Conservation (phyloP, 1,284 basidiomycete species). For the Ceratorhiza oryzae-sativae region DNA sequence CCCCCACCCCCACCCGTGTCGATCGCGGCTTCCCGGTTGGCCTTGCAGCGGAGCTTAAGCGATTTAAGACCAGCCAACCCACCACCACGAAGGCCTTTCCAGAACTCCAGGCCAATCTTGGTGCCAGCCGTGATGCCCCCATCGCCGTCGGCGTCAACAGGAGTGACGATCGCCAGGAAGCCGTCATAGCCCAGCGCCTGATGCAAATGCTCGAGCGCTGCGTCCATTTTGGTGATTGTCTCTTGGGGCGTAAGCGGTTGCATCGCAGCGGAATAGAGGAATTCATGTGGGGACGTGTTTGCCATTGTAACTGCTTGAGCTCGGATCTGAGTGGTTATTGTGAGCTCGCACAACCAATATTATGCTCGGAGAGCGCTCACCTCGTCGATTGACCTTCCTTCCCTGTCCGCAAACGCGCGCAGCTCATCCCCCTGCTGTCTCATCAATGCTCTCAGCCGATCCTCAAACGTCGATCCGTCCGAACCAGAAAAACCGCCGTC, state of each 20-base stretch:
- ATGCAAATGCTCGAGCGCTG: constrained; percentile 32
- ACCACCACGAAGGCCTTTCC: constrained; percentile 38
- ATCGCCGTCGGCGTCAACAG: constrained; percentile 36
- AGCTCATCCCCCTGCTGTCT: constrained; percentile 36
- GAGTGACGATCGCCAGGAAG: constrained; percentile 37
- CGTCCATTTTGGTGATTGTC: constrained; percentile 34
- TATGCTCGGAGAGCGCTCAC: neutral
- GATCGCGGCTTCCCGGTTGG: constrained; percentile 11
- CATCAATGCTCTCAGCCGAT: constrained; percentile 16
- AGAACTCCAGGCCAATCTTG: constrained; percentile 39
- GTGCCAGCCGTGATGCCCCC: constrained; percentile 39
- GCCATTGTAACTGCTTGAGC: constrained; percentile 25
- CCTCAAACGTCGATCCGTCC: constrained; percentile 24
- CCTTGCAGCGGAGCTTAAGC: constrained; percentile 37
- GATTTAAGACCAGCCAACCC: constrained; percentile 37
- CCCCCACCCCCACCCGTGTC: neutral
- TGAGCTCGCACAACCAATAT: neutral
- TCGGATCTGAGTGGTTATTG: constrained; percentile 25
- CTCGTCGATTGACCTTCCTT: constrained; percentile 33
- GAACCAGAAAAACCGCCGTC: constrained; percentile 10
- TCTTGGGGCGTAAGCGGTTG: constrained; percentile 19
- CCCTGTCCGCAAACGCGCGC: constrained; percentile 34
- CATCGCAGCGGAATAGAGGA: constrained; percentile 22
- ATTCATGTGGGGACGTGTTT: constrained; percentile 31
- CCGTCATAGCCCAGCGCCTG: constrained; percentile 34